These are phyloP conservation scores for Erucastrum elatum DNA, from an alignment of 345 rosid species.

Conservation along the genomic window DNA sequence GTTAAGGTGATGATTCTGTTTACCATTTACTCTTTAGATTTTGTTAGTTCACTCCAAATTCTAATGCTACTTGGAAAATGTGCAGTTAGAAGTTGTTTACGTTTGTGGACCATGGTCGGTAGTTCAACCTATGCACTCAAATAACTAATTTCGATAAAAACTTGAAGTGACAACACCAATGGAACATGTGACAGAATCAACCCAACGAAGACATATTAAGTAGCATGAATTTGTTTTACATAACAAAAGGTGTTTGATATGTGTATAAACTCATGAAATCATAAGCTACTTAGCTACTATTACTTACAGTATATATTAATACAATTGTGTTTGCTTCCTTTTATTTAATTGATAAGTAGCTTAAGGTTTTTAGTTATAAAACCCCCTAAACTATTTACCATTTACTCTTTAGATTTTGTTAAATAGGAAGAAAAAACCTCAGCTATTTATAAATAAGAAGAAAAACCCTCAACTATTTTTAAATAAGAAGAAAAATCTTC, in stretches of 20 bases:
- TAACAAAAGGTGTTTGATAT: background rate
- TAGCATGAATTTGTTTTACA: background rate
- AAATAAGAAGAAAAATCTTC: no score
- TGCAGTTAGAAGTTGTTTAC: background rate
- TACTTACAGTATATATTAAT: background rate
- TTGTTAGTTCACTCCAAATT: background rate
- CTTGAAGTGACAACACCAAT: background rate
- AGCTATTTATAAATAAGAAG: no score
- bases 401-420: no score
- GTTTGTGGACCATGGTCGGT: background rate
- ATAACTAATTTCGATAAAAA: background rate
- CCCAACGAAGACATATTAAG: background rate
- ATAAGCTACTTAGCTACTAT: background rate
- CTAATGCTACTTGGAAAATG: background rate
- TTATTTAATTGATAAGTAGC: background rate
- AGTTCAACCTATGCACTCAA: background rate
- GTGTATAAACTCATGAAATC: background rate
- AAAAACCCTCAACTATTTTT: no score
- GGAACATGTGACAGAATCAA: background rate
- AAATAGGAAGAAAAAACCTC: no score
- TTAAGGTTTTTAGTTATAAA: no score
- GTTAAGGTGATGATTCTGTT: background rate
- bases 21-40: background rate
- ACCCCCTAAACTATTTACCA: no score
- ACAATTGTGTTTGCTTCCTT: background rate